Evolutionary conservation across 768 basidiomycete species (phyloP).

Genomic region (Postia placenta): DNA sequence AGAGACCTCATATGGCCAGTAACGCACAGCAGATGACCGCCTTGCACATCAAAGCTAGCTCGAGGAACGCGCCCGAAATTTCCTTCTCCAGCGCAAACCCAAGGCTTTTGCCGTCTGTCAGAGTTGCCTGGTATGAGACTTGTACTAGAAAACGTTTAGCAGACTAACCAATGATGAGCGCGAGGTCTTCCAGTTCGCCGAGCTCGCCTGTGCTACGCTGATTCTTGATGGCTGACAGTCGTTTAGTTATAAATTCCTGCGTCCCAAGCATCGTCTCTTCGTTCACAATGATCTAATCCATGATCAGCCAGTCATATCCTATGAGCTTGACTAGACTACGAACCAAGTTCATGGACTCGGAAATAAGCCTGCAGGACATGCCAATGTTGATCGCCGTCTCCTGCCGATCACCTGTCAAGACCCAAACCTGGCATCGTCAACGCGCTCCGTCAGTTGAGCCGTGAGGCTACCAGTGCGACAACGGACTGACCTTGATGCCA

Average conservation of each 20-base stretch:
- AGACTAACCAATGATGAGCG: slow-evolving; percentile 83
- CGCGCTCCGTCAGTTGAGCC: not conserved
- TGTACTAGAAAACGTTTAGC: too few species aligned
- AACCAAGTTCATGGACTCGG: slow-evolving; percentile 98
- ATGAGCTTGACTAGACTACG: slow-evolving; percentile 14
- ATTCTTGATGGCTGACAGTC: slow-evolving; percentile 88
- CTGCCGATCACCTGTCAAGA: slow-evolving; percentile 95
- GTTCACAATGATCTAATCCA: slow-evolving; percentile 81
- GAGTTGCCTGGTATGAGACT: not conserved
- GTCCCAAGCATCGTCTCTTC: slow-evolving; percentile 81
- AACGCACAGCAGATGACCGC: slow-evolving; percentile 93
- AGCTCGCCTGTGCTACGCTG: slow-evolving; percentile 82
- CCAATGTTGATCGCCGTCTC: slow-evolving; percentile 99
- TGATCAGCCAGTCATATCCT: not conserved
- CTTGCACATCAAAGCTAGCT: slow-evolving; percentile 96
- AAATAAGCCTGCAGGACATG: slow-evolving; percentile 93
- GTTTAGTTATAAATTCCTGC: slow-evolving; percentile 79
- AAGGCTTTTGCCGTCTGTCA: slow-evolving; percentile 90
- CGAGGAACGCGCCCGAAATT: slow-evolving; percentile 82
- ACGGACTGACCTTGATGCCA: slow-evolving; percentile 73
- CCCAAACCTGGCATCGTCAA: slow-evolving; percentile 67
- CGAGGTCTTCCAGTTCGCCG: slow-evolving; percentile 89
- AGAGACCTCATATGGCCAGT: not conserved
- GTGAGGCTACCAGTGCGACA: not conserved
- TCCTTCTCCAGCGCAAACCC: slow-evolving; percentile 92